These are phyloP conservation scores for Cyberlindnera nakhonratchasimensis DNA, from an alignment of 805 yeast species.

Conservation along the genomic window DNA sequence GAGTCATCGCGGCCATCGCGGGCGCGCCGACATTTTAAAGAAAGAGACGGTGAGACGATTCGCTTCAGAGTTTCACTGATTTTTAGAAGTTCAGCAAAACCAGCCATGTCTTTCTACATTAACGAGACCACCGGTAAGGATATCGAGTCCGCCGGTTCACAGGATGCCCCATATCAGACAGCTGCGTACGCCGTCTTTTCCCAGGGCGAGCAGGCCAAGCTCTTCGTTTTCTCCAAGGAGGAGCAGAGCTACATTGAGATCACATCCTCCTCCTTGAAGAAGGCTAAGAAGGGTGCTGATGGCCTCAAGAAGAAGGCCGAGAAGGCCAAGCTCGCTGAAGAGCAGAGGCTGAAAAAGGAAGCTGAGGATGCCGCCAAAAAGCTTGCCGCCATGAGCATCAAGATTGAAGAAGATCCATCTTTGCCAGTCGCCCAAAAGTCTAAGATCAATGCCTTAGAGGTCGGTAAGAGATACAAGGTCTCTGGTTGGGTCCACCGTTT, in stretches of 20 bases:
- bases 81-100: neutral
- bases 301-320: slow-evolving; percentile 71
- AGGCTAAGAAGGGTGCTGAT: slow-evolving; percentile 94
- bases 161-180: slow-evolving; percentile 69
- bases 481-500: slow-evolving; percentile 97
- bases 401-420: slow-evolving; percentile 67
- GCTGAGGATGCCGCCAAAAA: slow-evolving; percentile 72
- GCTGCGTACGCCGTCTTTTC: slow-evolving; percentile 76
- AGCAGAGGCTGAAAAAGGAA: slow-evolving; percentile 49
- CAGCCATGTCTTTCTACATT: slow-evolving; percentile 49
- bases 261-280: slow-evolving; percentile 86
- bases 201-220: slow-evolving; percentile 42
- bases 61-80: neutral
- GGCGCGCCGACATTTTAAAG: neutral
- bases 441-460: slow-evolving; percentile 50
- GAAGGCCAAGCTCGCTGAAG: slow-evolving; percentile 52
- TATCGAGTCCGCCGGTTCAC: slow-evolving; percentile 55
- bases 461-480: slow-evolving; percentile 71
- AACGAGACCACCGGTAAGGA: slow-evolving; percentile 74
- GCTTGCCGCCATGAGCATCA: slow-evolving; percentile 75
- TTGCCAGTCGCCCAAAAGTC: slow-evolving; percentile 65
- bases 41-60: neutral
- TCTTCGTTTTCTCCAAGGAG: slow-evolving; percentile 59
- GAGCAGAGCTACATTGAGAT: slow-evolving; percentile 66
- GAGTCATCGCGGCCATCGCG: slow-evolving; percentile 1